Percentiles rank a stretch among this genome's conserved stretches.
Conservation (phyloP, 805 yeast species). For the Candida ulmi region DNA sequence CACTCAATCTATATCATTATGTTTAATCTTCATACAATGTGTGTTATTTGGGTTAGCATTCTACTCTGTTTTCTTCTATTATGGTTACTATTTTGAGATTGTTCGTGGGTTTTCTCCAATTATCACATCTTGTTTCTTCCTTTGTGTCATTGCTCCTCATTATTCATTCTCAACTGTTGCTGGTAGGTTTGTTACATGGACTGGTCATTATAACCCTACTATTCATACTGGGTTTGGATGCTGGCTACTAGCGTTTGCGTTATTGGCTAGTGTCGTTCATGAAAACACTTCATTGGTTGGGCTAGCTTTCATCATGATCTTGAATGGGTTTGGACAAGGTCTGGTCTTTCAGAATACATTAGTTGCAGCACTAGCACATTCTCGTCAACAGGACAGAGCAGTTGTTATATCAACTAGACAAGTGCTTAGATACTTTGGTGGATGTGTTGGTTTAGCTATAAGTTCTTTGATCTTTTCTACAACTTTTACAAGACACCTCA, state of each 20-base stretch:
- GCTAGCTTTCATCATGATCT: constrained; percentile 26
- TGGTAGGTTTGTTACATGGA: constrained; percentile 10
- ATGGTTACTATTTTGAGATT: constrained; percentile 5
- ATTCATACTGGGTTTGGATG: constrained; percentile 14
- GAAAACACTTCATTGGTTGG: constrained; percentile 24
- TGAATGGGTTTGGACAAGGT: constrained; percentile 34
- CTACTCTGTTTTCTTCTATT: constrained; percentile 28
- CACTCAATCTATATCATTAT: constrained; percentile 27
- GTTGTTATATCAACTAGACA: constrained; percentile 53
- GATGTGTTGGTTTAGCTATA: constrained; percentile 51
- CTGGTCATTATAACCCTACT: constrained; percentile 12
- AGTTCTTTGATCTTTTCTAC: constrained; percentile 8
- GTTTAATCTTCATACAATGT: constrained; percentile 32
- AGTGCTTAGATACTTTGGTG: constrained; percentile 52
- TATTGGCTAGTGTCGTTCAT: constrained; percentile 25
- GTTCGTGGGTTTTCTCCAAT: constrained; percentile 13
- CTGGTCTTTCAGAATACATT: constrained; percentile 11
- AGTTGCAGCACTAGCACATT: constrained; percentile 51
- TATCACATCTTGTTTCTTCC: constrained; percentile 13
- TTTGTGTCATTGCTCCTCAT: constrained; percentile 14
- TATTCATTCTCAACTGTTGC: constrained; percentile 7
- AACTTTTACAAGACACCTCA: constrained; percentile 6
- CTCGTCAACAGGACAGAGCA: constrained; percentile 46
- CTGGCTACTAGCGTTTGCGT: constrained; percentile 30
- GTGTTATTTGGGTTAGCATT: constrained; percentile 40